Conservation (phyloP, 2,329 filamentous ascomycete genomes). For the Graphilbum sp. region DNA sequence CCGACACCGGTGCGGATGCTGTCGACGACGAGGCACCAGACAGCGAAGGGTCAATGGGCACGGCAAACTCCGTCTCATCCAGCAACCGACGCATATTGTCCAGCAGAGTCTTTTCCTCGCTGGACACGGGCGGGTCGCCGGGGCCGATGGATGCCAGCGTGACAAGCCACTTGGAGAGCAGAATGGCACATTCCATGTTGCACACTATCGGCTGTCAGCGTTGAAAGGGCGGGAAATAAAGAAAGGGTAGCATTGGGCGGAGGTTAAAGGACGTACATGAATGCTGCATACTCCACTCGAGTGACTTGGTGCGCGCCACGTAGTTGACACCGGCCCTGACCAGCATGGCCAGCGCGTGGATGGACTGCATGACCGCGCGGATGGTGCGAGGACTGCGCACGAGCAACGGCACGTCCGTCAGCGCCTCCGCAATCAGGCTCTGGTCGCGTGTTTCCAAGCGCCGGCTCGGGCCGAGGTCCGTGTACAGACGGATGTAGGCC, state of each 20-base stretch:
- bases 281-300: constrained; percentile 48
- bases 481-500: constrained; percentile 49
- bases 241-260: too few species aligned
- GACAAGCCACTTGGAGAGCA: constrained; percentile 44
- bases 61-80: constrained; percentile 45
- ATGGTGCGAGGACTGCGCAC: constrained; percentile 42
- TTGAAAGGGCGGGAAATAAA: too few species aligned
- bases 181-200: constrained; percentile 44
- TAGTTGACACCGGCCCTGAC: constrained; percentile 48
- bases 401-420: constrained; percentile 41
- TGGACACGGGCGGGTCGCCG: constrained; percentile 29
- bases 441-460: constrained; percentile 50
- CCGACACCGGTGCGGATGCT: not conserved
- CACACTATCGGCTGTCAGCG: too few species aligned
- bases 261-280: constrained; percentile 40
- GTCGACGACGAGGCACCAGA: constrained; percentile 17
- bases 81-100: constrained; percentile 41
- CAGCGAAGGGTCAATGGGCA: constrained; percentile 40
- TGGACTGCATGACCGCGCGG: constrained; percentile 48
- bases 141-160: constrained; percentile 36
- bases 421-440: constrained; percentile 40
- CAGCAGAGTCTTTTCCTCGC: constrained; percentile 37
- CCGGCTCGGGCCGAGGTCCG: constrained; percentile 45
- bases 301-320: constrained; percentile 42
- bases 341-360: constrained; percentile 51